phyloP scores from a whole-genome alignment of 176 grass and related monocot genomes.

The Oryza longistaminata region DNA sequence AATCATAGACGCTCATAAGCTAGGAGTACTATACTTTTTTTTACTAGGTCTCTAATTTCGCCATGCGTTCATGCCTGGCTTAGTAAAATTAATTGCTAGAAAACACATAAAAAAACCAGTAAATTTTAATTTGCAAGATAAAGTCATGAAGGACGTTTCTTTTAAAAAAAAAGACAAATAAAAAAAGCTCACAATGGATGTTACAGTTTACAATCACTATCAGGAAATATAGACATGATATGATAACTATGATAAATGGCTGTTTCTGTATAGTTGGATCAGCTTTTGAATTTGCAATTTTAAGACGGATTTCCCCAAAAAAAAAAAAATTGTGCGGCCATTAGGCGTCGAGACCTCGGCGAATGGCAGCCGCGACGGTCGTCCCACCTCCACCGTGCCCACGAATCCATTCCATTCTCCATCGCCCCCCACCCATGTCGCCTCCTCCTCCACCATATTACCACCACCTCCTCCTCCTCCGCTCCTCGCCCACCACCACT shows the following conservation, averaged over 20 bases:
- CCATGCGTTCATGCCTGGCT: no score
- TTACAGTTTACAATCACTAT: no score
- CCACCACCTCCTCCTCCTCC: background rate
- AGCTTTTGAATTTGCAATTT: background rate
- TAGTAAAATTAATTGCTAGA: no score
- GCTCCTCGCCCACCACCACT: background rate
- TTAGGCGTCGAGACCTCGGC: background rate
- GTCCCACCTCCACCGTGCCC: conserved; percentile 31
- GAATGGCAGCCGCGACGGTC: conserved; percentile 50
- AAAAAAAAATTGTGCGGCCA: conserved; percentile 36
- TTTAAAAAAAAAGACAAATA: no score
- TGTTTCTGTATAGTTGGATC: background rate
- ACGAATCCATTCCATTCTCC: conserved; percentile 52
- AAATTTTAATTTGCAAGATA: no score
- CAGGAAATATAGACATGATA: background rate
- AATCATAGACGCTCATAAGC: no score
- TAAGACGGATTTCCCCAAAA: background rate
- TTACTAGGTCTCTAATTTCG: no score
- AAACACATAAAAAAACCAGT: no score
- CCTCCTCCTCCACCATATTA: conserved; percentile 39
- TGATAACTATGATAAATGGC: background rate
- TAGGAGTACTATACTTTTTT: no score
- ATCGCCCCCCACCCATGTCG: background rate
- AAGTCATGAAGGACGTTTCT: no score
- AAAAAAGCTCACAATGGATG: no score